phyloP scores from a whole-genome alignment of 768 basidiomycete species.

The Russula sp. region DNA sequence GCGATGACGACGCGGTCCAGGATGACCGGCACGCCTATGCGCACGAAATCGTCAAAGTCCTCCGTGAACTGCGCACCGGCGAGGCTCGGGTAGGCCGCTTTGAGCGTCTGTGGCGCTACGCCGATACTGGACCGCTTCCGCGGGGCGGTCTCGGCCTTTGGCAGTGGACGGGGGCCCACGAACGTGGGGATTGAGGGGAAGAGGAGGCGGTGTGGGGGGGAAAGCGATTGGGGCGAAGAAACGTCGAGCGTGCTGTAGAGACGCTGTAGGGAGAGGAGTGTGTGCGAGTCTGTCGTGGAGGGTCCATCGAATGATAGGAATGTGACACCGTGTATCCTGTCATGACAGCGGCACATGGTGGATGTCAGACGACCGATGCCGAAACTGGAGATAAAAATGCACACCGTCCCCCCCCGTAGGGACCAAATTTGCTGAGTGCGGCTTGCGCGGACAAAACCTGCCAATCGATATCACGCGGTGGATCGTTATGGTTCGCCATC shows the following conservation, averaged over 20 bases:
- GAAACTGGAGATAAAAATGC: constrained; percentile 3
- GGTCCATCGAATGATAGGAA: constrained; percentile 39
- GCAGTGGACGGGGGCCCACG: constrained; percentile 37
- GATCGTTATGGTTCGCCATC: constrained; percentile 31
- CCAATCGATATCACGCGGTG: constrained; percentile 53
- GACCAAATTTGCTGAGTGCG: constrained; percentile 28
- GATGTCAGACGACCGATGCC: neutral
- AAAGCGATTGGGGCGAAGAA: constrained; percentile 23
- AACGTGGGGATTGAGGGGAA: constrained; percentile 66
- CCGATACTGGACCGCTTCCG: constrained; percentile 33
- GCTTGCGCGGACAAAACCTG: constrained; percentile 30
- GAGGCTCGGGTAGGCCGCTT: constrained; percentile 68
- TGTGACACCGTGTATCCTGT: constrained; percentile 60
- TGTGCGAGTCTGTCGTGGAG: constrained; percentile 47
- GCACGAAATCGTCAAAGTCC: constrained; percentile 74
- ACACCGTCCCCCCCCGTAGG: constrained; percentile 31
- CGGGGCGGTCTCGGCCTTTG: constrained; percentile 25
- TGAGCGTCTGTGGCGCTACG: constrained; percentile 32
- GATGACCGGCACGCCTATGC: constrained; percentile 63
- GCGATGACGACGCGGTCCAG: constrained; percentile 72
- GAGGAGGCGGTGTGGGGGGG: constrained; percentile 47
- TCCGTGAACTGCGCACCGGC: constrained; percentile 54
- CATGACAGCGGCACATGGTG: neutral
- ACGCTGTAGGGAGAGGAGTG: constrained; percentile 72
- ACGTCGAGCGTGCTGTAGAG: constrained; percentile 61